These are phyloP conservation scores for Xylaria venustula DNA, from an alignment of 495 filamentous ascomycete species.

Conservation along the genomic window DNA sequence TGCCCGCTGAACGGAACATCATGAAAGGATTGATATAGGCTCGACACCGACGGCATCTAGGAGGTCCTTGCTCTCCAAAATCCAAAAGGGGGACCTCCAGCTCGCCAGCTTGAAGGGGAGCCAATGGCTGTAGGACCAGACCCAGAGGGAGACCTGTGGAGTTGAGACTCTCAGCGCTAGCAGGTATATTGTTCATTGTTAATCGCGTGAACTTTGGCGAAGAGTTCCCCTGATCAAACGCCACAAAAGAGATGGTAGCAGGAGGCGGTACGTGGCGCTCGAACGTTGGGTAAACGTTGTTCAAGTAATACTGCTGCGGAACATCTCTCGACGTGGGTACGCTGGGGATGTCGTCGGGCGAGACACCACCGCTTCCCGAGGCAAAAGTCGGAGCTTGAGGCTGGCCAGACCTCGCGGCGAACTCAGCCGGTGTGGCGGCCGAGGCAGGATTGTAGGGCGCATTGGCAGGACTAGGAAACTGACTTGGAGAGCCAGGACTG, in stretches of 20 bases:
- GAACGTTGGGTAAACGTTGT: conserved; percentile 89
- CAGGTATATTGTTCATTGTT: conserved; percentile 87
- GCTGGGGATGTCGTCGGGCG: conserved; percentile 92
- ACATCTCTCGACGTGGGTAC: conserved; percentile 82
- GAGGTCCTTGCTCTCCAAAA: conserved; percentile 89
- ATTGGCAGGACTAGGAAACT: conserved; percentile 62
- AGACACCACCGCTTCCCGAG: conserved; percentile 71
- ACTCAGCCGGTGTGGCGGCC: conserved; percentile 53
- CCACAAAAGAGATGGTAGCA: conserved; percentile 84
- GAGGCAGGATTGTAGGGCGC: conserved; percentile 56
- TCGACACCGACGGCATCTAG: conserved; percentile 88
- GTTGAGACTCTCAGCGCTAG: conserved; percentile 73
- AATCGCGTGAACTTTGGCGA: conserved; percentile 92
- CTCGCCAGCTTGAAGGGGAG: conserved; percentile 80
- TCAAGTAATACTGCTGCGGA: conserved; percentile 78
- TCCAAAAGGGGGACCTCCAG: conserved; percentile 87
- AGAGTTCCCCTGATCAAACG: conserved; percentile 92
- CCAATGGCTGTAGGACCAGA: conserved; percentile 85
- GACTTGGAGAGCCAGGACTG: conserved; percentile 47
- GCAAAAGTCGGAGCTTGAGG: conserved; percentile 35
- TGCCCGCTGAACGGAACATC: conserved; percentile 91
- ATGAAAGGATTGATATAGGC: conserved; percentile 99
- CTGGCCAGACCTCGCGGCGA: conserved; percentile 51
- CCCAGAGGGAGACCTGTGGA: conserved; percentile 83
- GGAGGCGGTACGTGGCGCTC: conserved; percentile 88